Percentiles rank a stretch among this genome's conserved stretches.
These are phyloP conservation scores for Xylariaceae sp. DNA, from an alignment of 2,329 filamentous ascomycete genomes.

Conservation along the genomic window DNA sequence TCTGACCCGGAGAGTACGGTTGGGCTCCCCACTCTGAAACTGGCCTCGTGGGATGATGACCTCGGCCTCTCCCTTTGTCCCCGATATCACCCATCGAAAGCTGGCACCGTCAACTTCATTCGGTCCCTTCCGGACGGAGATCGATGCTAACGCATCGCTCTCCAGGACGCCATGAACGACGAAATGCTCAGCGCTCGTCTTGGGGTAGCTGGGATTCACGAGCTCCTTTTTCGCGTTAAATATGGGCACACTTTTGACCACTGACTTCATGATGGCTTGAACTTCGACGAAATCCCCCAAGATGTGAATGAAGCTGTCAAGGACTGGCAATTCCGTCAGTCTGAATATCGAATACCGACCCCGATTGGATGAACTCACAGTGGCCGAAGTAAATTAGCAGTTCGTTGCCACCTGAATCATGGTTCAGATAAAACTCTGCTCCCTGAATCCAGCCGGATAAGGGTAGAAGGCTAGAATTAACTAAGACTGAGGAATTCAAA, in stretches of 20 bases:
- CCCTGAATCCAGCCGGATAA: conserved; percentile 19
- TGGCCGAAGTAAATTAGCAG: conserved; percentile 30
- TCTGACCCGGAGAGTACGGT: conserved; percentile 18
- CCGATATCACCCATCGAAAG: conserved; percentile 34
- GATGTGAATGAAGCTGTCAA: conserved; percentile 31
- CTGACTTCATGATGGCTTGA: conserved; percentile 25
- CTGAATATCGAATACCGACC: neutral
- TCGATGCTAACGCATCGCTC: conserved; percentile 28
- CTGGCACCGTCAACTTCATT: conserved; percentile 19
- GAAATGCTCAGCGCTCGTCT: conserved; percentile 33
- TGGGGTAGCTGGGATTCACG: conserved; percentile 20
- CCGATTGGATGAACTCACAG: conserved; percentile 19
- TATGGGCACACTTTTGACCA: conserved; percentile 20
- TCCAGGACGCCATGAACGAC: conserved; percentile 31
- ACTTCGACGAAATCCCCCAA: conserved; percentile 29
- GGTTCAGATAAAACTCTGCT: conserved; percentile 12
- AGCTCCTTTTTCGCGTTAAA: conserved; percentile 20
- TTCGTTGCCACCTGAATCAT: conserved; percentile 15
- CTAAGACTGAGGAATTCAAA: conserved; percentile 29
- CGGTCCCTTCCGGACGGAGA: conserved; percentile 24
- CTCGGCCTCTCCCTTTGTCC: conserved; percentile 35
- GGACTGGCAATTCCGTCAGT: conserved; percentile 20
- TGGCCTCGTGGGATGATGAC: conserved; percentile 13
- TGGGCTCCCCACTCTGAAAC: conserved; percentile 16
- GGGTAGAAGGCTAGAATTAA: conserved; percentile 3